A percentile compares a stretch with the other conserved stretches of the same genome.
phyloP scores from a whole-genome alignment of 106 monocot species.

The Allium fistulosum region DNA sequence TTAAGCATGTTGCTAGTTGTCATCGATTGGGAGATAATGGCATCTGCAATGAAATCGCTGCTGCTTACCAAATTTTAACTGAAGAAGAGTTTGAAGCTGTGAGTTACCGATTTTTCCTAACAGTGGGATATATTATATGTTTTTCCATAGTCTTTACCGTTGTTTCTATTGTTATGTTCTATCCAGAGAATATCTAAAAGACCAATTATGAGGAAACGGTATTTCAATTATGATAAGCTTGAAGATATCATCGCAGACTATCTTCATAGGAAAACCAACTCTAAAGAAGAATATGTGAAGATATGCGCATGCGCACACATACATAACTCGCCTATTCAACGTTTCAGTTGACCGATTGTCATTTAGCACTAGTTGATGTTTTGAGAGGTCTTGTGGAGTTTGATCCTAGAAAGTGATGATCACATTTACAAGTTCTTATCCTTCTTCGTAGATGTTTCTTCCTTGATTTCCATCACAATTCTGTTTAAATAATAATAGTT shows the following conservation, averaged over 20 bases:
- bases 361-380: constrained; percentile 84
- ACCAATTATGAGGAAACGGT: constrained; percentile 71
- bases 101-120: constrained; percentile 25
- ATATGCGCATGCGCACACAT: too few relatives aligned
- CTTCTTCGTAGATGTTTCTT: too few relatives aligned
- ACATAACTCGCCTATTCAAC: too few relatives aligned
- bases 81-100: constrained; percentile 90
- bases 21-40: constrained; percentile 39
- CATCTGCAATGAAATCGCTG: constrained; percentile 12
- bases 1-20: constrained; percentile 69
- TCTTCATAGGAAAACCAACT: constrained; percentile 65
- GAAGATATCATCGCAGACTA: constrained; percentile 74
- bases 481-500: too few relatives aligned
- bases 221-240: constrained; percentile 67
- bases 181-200: constrained; percentile 62
- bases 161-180: constrained; percentile 10
- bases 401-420: constrained; percentile 92
- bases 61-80: constrained; percentile 57
- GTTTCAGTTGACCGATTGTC: too few relatives aligned
- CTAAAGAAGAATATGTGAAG: constrained; percentile 79
- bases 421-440: constrained; percentile 98
- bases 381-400: constrained; percentile 87
- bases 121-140: background rate
- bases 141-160: background rate
- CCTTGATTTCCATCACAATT: background rate